Evolutionary conservation across 2,329 filamentous ascomycete species (phyloP), one percentile per base, ranked within the genome.

Genomic region (Stagonosporopsis tanaceti): DNA sequence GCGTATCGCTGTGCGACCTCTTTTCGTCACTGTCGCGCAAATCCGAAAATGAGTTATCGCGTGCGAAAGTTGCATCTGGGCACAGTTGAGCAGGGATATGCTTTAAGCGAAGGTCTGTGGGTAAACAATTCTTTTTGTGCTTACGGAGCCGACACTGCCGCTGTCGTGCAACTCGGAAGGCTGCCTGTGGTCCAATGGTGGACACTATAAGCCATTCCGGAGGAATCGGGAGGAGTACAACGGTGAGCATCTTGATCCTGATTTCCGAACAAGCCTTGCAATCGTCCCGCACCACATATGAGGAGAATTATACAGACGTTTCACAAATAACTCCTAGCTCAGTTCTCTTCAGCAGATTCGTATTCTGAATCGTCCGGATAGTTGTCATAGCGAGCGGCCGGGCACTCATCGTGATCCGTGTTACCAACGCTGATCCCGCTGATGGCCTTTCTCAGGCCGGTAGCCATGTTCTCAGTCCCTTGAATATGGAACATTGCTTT

Each of bases 31-130:
- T 24, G 17, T 48, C 54, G 54, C 45, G 48, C 14, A 57, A 41
- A 39, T 57, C 38, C 45, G 45, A 44, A 15, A n/a, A 25, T 57
- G 54, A 57, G 27, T 44, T 57, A 39, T 57, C 54, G 48, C 48
- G 27, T 42, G 24, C 32, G 42, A 47, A 39, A 8, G 41, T 32
- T 48, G 38, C 25, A 39, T 39, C 20, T 24, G 37, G 35, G 20
- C 24, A 30, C 22, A 15, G 38, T 12, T 25, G 28, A 22, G 39
- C 44, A 53, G 44, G 54, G 44, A 32, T 39, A 24, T 5, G 22
- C n/a, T 14, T 6, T 40, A 27, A 52, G 44, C 48, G 54, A 57
- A 20, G 41, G 34, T 45, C 39, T 20, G 32, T 56, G 47, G 45
- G 14, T 6, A 40, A 30, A 30, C 34, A 27, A 22, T 57, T 50